Evolutionary conservation across 2,329 filamentous ascomycete genomes (phyloP), one percentile per base, ranked within the genome.

Genomic region (Thielaviopsis musarum): DNA sequence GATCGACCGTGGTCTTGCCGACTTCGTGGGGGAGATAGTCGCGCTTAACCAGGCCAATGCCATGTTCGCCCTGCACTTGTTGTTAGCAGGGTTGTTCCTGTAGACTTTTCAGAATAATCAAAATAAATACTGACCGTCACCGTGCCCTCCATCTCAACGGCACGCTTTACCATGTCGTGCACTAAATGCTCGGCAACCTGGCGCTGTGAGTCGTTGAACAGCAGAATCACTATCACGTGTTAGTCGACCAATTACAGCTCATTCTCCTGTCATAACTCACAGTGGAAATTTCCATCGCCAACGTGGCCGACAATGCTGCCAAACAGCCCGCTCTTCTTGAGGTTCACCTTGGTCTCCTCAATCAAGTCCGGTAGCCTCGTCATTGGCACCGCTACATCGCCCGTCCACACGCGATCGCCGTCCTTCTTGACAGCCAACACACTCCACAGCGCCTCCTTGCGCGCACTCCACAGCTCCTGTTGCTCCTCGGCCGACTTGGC

Each of bases 391-490:
- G 88, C 88, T 12, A 93, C 88, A 67, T 94, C 88, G 1, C 87
- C 88, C 0, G 88, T 91, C 88, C 88, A 93, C 3, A 93, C 84
- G 59, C 80, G 81, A 64, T 91, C 84, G n/a, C 76, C 80, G 52
- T 68, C 79, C 72, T 70, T 80, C 73, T 71, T 80, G 66, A 84
- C 75, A 0, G 86, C 81, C 75, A 88, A 84, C 60, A 86, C 84
- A 66, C 82, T 86, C 88, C 88, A 93, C 45, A 94, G 75, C 1
- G 87, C 87, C 70, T 91, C 86, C 72, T 94, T 94, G 52, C 88
- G 74, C 22, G 88, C 88, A 65, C 82, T 85, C 88, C 88, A 94
- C 30, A 94, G 76, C 71, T 91, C 87, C 6, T 78, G 75, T 69
- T 84, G 83, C 73, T 95, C 89, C 28, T 82, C 75, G 61, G 79